Evolutionary conservation across 257 asterid species (phyloP).

Genomic region (Solanum chilense): DNA sequence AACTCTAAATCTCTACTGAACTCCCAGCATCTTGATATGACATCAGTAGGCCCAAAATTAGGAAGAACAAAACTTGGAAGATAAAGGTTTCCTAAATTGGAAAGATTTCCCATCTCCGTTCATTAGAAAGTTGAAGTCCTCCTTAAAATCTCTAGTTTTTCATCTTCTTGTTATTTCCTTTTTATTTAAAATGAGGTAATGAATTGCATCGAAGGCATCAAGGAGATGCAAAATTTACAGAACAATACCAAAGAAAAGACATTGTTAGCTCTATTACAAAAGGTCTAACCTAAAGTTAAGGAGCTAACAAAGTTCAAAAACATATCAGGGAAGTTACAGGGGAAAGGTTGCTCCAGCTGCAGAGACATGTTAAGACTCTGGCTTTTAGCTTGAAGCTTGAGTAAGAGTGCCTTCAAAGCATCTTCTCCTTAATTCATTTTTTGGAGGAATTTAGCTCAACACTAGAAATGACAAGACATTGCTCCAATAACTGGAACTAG

Average conservation of each 20-base stretch:
- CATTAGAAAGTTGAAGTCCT: not conserved
- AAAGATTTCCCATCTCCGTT: not conserved
- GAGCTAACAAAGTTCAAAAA: not conserved
- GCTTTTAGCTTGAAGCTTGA: not conserved
- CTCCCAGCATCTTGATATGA: not conserved
- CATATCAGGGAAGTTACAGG: not conserved
- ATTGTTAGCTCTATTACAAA: not conserved
- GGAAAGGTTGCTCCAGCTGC: not conserved
- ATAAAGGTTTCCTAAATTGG: not conserved
- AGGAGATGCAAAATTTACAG: not conserved
- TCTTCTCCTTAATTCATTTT: not conserved
- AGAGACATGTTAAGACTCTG: not conserved
- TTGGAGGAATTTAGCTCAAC: not conserved
- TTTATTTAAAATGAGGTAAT: not conserved
- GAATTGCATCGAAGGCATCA: not conserved
- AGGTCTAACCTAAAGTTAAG: not conserved
- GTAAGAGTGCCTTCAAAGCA: not conserved
- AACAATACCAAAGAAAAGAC: not conserved
- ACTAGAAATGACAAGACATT: not conserved
- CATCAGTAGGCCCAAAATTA: not conserved
- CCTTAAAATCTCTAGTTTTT: not conserved
- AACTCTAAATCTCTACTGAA: not conserved
- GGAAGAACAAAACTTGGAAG: not conserved
- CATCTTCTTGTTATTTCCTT: not conserved
- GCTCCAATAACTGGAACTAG: not conserved